phyloP scores from a whole-genome alignment of 495 filamentous ascomycete species.

The Penicillium daleae region DNA sequence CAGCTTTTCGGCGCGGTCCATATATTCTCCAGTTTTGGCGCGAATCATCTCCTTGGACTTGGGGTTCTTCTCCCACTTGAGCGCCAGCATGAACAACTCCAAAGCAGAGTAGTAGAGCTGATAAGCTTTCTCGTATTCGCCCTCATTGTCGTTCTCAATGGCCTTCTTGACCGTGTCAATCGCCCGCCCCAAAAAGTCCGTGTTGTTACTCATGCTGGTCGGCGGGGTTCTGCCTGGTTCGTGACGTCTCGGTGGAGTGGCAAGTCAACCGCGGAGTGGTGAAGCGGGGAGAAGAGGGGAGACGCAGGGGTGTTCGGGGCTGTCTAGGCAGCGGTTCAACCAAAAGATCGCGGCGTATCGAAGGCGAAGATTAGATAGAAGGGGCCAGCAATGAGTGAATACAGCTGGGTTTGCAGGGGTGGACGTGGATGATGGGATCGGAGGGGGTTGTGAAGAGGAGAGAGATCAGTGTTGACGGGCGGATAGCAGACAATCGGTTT shows the following conservation, averaged over 20 bases:
- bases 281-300: constrained; percentile 32
- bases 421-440: constrained; percentile 26
- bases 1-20: constrained; percentile 97
- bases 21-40: constrained; percentile 90
- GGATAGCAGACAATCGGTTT: constrained; percentile 32
- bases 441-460: constrained; percentile 15
- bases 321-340: constrained; percentile 23
- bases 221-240: constrained; percentile 8
- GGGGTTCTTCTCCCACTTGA: constrained; percentile 98
- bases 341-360: constrained; percentile 9
- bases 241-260: constrained; percentile 22
- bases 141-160: constrained; percentile 93
- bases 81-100: constrained; percentile 92
- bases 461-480: constrained; percentile 33
- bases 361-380: background rate
- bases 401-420: constrained; percentile 3
- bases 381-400: constrained; percentile 8
- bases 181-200: constrained; percentile 92
- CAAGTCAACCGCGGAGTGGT: constrained; percentile 31
- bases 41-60: constrained; percentile 97
- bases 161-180: constrained; percentile 96
- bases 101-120: constrained; percentile 91
- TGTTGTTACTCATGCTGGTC: constrained; percentile 88
- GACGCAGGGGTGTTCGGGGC: constrained; percentile 19
- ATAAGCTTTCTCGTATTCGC: constrained; percentile 95